Base-by-base conservation (phyloP, 148 eudicot species). In the Spergularia bocconei region DNA sequence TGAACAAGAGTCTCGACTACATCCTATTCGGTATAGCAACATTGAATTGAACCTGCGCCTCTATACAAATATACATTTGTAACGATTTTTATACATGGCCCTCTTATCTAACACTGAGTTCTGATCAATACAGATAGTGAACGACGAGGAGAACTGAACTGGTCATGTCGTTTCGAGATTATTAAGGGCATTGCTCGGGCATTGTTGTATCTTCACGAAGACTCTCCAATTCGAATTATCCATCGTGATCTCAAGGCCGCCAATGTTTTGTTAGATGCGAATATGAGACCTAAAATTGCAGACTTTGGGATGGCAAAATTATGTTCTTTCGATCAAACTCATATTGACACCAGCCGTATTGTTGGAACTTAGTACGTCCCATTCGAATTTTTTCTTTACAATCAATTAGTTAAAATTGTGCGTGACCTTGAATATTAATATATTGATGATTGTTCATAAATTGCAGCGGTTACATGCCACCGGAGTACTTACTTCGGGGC, bases 291-390 rank as follows among this genome's bases (percentile, higher is more conserved):
- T 0, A 74, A 74, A 74, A 74, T 74, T 52, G 59, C 77, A 11
- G 77, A 74, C 53, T 74, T 74, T 38, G 78, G 78, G 7, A 17
- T 76, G 53, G 78, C 78, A 12, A 76, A 50, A 13, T 67, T 53
- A 14, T 76, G 61, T 76, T 72, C 54, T 14, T 38, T 54, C 6
- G 72, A 36, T 11, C 64, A 66, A 4, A 76, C 78, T n/a, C 78
- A 68, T 13, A 39, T 36, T 20, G 55, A 20, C 23, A 41, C 78
- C 14, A 67, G 51, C 15, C 70, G 56, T 55, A 51, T 76, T 9
- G 78, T 67, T 8, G 78, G 78, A 6, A 76, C 78, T 67, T 59
- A 67, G 78, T 76, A 67, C 67, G 78, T 67, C 48, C 20, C 59
- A 36, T 20, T 11, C 3, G 29, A 11, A 29, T 1, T 29, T 29